Evolutionary conservation across 371 early-diverging fungal genomes (phyloP).

Genomic region (Mortierella sp.): DNA sequence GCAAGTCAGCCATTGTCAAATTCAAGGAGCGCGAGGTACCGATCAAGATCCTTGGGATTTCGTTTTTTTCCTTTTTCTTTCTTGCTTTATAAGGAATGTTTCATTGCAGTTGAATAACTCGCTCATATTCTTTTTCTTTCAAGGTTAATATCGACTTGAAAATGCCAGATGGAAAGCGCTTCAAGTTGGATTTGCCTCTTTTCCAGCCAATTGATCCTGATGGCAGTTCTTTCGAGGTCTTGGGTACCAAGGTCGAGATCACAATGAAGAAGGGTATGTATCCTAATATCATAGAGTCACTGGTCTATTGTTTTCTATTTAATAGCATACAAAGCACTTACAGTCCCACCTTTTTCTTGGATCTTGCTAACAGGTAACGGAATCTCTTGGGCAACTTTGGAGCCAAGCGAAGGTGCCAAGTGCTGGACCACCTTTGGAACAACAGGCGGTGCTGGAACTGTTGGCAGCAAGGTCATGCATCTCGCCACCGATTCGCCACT

Average conservation of each 20-base stretch:
- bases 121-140: not conserved
- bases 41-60: not conserved
- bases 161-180: conserved; percentile 74
- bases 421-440: conserved; percentile 91
- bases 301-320: not conserved
- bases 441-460: conserved; percentile 67
- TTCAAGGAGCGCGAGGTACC: conserved; percentile 64
- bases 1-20: conserved; percentile 71
- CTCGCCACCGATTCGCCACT: conserved; percentile 59
- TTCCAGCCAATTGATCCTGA: conserved; percentile 81
- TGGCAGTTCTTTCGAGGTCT: conserved; percentile 74
- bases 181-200: conserved; percentile 69
- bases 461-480: conserved; percentile 71
- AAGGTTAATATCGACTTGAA: conserved; percentile 64
- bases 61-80: not conserved
- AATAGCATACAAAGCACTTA: not conserved
- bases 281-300: not conserved
- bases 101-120: no score
- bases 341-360: not conserved
- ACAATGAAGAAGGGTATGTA: conserved; percentile 77
- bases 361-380: conserved; percentile 66
- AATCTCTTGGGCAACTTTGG: conserved; percentile 88
- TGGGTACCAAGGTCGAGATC: conserved; percentile 92
- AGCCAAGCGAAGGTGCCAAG: conserved; percentile 73
- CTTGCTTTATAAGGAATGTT: not conserved